Percentiles rank a stretch among this genome's conserved stretches.
phyloP scores from a whole-genome alignment of 192 early-diverging fungal genomes.

The Phycomyces blakesleeanus region DNA sequence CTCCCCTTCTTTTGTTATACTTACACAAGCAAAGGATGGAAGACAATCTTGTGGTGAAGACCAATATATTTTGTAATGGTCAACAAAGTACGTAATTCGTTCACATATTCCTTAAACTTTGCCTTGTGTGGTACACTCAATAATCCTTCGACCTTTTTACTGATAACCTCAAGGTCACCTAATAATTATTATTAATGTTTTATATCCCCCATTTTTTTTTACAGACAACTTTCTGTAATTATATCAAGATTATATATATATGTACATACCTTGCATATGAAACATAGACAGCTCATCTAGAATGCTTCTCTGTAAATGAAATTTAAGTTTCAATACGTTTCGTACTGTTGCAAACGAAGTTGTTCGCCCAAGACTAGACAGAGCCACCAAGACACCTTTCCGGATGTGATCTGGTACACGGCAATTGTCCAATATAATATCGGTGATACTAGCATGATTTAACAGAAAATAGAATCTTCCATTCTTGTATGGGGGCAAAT shows the following conservation, averaged over 20 bases:
- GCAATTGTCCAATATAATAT: constrained; percentile 70
- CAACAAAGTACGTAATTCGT: constrained; percentile 35
- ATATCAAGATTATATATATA: too few species aligned
- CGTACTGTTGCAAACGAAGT: constrained; percentile 34
- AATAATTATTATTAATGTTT: too few species aligned
- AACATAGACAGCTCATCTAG: constrained; percentile 66
- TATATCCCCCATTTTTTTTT: too few species aligned
- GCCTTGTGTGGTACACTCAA: constrained; percentile 38
- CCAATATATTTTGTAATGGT: constrained; percentile 44
- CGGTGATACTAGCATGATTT: constrained; percentile 72
- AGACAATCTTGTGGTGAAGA: constrained; percentile 46
- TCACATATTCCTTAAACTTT: constrained; percentile 37
- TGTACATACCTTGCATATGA: constrained; percentile 49
- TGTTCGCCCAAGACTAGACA: constrained; percentile 57
- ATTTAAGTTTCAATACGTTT: constrained; percentile 58
- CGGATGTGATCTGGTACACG: constrained; percentile 59
- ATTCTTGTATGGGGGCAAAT: constrained; percentile 63
- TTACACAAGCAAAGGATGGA: constrained; percentile 51
- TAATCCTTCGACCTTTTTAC: constrained; percentile 41
- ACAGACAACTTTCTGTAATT: not conserved
- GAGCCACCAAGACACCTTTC: constrained; percentile 48
- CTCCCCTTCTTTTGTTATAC: constrained; percentile 5
- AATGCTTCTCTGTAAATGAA: constrained; percentile 53
- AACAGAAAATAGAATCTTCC: constrained; percentile 58
- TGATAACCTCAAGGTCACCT: constrained; percentile 48